Base-by-base conservation (phyloP, 495 filamentous ascomycete genomes). In the Bathelium albidoporum region DNA sequence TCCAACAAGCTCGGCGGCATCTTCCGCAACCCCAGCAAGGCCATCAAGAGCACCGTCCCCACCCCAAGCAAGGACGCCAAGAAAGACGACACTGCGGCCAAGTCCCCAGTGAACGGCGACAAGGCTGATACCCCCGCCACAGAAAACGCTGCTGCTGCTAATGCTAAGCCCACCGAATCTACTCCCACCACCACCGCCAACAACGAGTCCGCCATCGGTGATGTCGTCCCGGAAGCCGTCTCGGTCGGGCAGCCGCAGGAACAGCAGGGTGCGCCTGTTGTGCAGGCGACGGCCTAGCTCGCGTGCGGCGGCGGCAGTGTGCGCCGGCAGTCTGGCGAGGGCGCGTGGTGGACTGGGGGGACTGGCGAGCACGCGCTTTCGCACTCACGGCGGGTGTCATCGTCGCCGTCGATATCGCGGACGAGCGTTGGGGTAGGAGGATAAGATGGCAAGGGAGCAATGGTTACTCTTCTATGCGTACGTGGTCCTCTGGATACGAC, bases 211-310 rank as follows among this genome's bases (percentile, higher is more conserved):
- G 61, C 59, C 41, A 73, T 76, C 63, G 74, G 72, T 58, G 76
- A 78, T 62, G 74, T 75, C 43, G 71, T 70, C 61, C 69, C 70
- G 0, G 74, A 76, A 43, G 68, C 72, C 18, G 73, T 75, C 58
- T 49, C 59, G 45, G 70, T 72, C 60, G 73, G 67, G 31, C 66
- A 74, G 67, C 61, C 70, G 53, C 68, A 76, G n/a, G n/a, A n/a
- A 26, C 68, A 73, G 34, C 62, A 64, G 60, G 68, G 68, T 59
- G 69, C 69, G 22, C 55, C 71, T 12, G 29, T 74, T 60, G 77
- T 78, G 59, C 66, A 75, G 63, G 70, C 77, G 24, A 71, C 79
- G 53, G 76, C 77, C 59, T 81, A 78, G 73, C 68, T 55, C 28
- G 12, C 58, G n/a, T 12, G 49, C 5, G 44, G 11, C 41, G 26